Evolutionary conservation across 2,329 filamentous ascomycete genomes (phyloP).

Genomic region (Bipolaris cookei): DNA sequence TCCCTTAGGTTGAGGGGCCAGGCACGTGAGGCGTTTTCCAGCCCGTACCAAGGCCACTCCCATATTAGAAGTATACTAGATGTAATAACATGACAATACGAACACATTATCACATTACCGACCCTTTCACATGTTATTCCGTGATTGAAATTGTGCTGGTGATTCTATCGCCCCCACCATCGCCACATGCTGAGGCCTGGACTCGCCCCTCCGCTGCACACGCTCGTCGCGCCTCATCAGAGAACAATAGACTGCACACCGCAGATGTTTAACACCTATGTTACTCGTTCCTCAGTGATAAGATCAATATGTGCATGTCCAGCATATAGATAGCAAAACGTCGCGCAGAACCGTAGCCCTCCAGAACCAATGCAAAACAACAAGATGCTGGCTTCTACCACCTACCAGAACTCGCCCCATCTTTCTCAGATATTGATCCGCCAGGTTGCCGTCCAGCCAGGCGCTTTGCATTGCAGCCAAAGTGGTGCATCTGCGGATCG

Average conservation of each 20-base stretch:
- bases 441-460: too few species aligned
- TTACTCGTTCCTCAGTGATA: neutral
- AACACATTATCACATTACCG: neutral
- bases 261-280: too few species aligned
- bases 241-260: too few species aligned
- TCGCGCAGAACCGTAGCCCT: neutral
- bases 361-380: neutral
- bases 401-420: neutral
- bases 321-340: neutral
- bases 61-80: neutral
- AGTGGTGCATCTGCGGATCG: neutral
- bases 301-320: neutral
- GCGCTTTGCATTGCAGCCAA: neutral
- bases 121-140: neutral
- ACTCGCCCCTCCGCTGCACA: neutral
- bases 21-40: neutral
- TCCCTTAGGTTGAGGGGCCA: neutral
- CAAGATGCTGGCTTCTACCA: neutral
- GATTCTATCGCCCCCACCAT: neutral
- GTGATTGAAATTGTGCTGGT: neutral
- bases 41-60: slow-evolving; percentile 1
- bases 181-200: neutral
- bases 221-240: neutral
- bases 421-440: neutral
- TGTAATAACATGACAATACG: slow-evolving; percentile 1